A percentile compares a stretch with the other conserved stretches of the same genome.
Evolutionary conservation across 306 rosid genomes (phyloP).

Genomic region (Cucurbita ficifolia): DNA sequence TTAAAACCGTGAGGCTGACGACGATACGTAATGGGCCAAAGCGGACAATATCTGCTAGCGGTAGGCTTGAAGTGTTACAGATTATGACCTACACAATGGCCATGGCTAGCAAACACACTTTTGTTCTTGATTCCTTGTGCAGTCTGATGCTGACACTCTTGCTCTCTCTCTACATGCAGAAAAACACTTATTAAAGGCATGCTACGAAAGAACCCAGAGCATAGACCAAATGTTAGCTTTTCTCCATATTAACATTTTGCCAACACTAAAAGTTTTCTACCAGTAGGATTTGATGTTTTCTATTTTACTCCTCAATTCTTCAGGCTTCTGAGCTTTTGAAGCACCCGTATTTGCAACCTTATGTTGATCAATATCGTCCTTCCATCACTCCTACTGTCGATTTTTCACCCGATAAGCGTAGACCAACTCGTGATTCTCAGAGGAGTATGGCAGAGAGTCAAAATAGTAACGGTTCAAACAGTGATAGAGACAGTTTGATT

Average conservation of each 20-base stretch:
- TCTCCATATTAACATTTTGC: constrained; percentile 9
- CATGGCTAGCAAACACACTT: background rate
- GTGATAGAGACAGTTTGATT: constrained; percentile 72
- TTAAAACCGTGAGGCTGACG: too few relatives aligned
- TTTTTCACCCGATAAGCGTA: constrained; percentile 48
- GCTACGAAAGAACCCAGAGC: constrained; percentile 94
- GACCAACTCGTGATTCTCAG: constrained; percentile 30
- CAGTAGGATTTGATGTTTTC: background rate
- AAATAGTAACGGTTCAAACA: constrained; percentile 67
- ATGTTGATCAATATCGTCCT: constrained; percentile 62
- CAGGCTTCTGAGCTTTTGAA: constrained; percentile 95
- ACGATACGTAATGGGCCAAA: too few relatives aligned
- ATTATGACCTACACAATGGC: background rate
- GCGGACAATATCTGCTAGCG: too few relatives aligned
- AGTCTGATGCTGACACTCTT: constrained; percentile 8
- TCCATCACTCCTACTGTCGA: constrained; percentile 36
- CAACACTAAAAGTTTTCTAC: constrained; percentile 7
- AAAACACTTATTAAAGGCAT: constrained; percentile 93
- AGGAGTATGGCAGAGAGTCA: constrained; percentile 82
- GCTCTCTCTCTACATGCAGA: constrained; percentile 31
- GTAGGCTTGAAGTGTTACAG: too few relatives aligned
- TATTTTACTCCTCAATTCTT: constrained; percentile 1
- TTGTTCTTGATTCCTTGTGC: background rate
- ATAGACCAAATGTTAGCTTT: constrained; percentile 75
- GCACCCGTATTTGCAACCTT: constrained; percentile 94